Evolutionary conservation across 352 stramenopile species (phyloP).

Genomic region (Globisporangium cylindrosporum): DNA sequence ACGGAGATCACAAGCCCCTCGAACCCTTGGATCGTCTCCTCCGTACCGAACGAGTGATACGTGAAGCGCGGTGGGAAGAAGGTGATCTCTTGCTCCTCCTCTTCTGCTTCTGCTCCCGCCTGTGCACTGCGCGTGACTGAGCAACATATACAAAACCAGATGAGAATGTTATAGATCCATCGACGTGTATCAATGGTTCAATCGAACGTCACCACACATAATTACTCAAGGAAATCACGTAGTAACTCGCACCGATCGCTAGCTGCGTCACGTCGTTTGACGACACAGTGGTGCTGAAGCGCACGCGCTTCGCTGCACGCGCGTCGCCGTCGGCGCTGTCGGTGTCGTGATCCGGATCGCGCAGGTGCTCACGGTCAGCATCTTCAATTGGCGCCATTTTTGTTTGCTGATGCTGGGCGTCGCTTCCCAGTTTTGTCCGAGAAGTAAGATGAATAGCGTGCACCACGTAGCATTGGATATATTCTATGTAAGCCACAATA

Average conservation of each 20-base stretch:
- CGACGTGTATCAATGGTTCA: background rate
- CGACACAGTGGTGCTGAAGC: conserved; percentile 42
- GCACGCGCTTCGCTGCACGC: conserved; percentile 54
- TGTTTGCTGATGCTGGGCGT: background rate
- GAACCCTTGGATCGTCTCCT: conserved; percentile 69
- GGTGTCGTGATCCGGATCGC: background rate
- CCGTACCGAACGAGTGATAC: conserved; percentile 78
- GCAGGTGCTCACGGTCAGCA: background rate
- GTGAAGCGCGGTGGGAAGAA: conserved; percentile 73
- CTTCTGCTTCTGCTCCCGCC: conserved; percentile 13
- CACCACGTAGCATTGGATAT: background rate
- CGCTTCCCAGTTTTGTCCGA: background rate
- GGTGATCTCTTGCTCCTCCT: conserved; percentile 26
- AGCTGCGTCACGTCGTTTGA: conserved; percentile 56
- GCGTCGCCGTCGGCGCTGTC: background rate
- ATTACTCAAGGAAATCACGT: background rate
- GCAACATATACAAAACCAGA: background rate
- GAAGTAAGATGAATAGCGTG: background rate
- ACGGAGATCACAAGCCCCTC: conserved; percentile 52
- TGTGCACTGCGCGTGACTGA: conserved; percentile 39
- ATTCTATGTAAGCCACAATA: conserved; percentile 16
- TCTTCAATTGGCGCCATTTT: conserved; percentile 37
- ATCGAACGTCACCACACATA: background rate
- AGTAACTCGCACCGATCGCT: conserved; percentile 40
- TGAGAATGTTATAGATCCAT: background rate